phyloP scores from a whole-genome alignment of 2,329 filamentous ascomycete species.

The Ceratocystis alfenasii region DNA sequence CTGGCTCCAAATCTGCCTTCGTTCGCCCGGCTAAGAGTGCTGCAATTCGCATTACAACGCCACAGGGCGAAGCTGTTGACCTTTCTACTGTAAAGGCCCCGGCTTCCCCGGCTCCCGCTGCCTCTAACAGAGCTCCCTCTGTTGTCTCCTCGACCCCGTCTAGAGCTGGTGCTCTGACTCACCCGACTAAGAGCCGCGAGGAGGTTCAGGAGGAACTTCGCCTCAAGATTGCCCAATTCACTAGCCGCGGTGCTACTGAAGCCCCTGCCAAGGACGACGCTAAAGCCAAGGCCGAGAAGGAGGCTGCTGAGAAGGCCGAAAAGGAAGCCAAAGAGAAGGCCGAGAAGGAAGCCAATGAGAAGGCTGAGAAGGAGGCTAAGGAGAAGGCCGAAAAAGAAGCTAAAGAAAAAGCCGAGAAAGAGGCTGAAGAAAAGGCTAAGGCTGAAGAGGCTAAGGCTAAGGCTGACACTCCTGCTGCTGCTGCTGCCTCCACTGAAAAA shows the following conservation, averaged over 20 bases:
- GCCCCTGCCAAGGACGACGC: slow-evolving; percentile 25
- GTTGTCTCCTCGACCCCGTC: slow-evolving; percentile 65
- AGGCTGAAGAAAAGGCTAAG: slow-evolving; percentile 27
- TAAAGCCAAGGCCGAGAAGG: slow-evolving; percentile 26
- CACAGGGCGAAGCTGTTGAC: slow-evolving; percentile 65
- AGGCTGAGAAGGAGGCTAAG: slow-evolving; percentile 31
- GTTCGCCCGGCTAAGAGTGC: slow-evolving; percentile 32
- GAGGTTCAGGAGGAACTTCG: slow-evolving; percentile 76
- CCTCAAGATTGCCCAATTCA: slow-evolving; percentile 59
- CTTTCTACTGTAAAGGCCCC: slow-evolving; percentile 49
- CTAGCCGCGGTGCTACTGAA: slow-evolving; percentile 25
- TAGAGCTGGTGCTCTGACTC: slow-evolving; percentile 56
- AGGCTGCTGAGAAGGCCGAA: slow-evolving; percentile 29
- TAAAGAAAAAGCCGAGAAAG: slow-evolving; percentile 23
- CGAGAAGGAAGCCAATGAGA: slow-evolving; percentile 30
- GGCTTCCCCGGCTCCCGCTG: slow-evolving; percentile 43
- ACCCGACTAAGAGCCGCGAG: slow-evolving; percentile 61
- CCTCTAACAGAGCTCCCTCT: slow-evolving; percentile 53
- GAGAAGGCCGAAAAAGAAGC: slow-evolving; percentile 27
- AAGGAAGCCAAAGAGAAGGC: slow-evolving; percentile 29
- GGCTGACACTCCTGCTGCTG: slow-evolving; percentile 25
- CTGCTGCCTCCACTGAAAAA: slow-evolving; percentile 31
- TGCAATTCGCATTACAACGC: slow-evolving; percentile 73
- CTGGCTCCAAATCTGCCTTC: slow-evolving; percentile 14
- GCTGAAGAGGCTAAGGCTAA: slow-evolving; percentile 26